Evolutionary conservation across 768 basidiomycete species (phyloP).

Genomic region (Megacollybia marginata): DNA sequence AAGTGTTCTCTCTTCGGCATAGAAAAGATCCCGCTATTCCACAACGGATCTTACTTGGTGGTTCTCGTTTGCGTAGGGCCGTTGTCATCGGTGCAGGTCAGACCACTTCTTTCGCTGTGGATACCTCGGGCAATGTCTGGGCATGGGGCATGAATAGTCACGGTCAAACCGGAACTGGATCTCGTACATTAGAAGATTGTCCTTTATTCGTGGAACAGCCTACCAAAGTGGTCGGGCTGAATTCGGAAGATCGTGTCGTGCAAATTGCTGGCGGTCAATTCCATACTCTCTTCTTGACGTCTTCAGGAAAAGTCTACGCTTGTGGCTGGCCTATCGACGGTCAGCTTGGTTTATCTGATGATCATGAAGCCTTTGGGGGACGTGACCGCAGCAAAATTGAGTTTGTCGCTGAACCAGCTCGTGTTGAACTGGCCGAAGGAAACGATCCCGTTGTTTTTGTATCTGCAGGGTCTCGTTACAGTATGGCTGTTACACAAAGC

Average conservation of each 20-base stretch:
- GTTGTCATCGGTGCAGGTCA: constrained; percentile 72
- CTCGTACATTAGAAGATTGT: constrained; percentile 30
- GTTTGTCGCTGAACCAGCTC: constrained; percentile 39
- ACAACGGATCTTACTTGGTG: constrained; percentile 73
- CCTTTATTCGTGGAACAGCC: constrained; percentile 1
- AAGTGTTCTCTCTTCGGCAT: constrained; percentile 70
- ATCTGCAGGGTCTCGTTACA: constrained; percentile 42
- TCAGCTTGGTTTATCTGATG: constrained; percentile 9
- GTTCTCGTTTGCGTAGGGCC: constrained; percentile 39
- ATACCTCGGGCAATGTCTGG: constrained; percentile 76
- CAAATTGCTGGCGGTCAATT: constrained; percentile 10
- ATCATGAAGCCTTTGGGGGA: constrained; percentile 16
- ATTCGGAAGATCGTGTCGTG: constrained; percentile 8
- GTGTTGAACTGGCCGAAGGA: constrained; percentile 32
- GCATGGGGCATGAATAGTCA: constrained; percentile 91
- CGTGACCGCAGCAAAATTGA: constrained; percentile 21
- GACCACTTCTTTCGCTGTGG: constrained; percentile 87
- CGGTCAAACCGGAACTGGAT: constrained; percentile 72
- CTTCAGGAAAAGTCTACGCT: constrained; percentile 9
- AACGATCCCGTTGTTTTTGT: constrained; percentile 38
- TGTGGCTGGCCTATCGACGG: constrained; percentile 9
- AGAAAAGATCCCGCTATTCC: constrained; percentile 86
- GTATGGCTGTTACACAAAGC: constrained; percentile 37
- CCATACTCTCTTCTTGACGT: constrained; percentile 12
- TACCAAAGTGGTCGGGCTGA: constrained; percentile 6